These are phyloP conservation scores for Pichia nakasei DNA, from an alignment of 805 yeast genomes.

Conservation along the genomic window DNA sequence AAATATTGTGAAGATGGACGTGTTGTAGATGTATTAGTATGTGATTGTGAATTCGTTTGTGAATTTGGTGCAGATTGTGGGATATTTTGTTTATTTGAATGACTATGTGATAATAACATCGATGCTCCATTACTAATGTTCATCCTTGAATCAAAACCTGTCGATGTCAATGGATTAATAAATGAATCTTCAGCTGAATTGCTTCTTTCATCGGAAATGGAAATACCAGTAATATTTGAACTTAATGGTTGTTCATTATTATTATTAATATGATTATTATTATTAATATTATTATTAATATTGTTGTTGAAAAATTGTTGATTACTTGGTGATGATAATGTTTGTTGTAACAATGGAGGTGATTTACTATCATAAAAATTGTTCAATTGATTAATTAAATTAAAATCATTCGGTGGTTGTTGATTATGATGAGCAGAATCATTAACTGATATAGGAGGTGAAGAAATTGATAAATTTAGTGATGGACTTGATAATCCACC, in stretches of 20 bases:
- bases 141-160: constrained; percentile 5
- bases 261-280: background rate
- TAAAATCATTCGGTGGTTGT: background rate
- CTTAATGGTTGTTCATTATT: constrained; percentile 1
- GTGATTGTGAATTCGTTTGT: background rate
- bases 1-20: constrained; percentile 4
- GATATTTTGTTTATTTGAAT: background rate
- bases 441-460: constrained; percentile 9
- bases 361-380: constrained; percentile 2
- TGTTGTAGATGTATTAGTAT: background rate
- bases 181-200: too few relatives aligned
- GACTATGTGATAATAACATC: constrained; percentile 1
- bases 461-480: constrained; percentile 7
- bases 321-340: constrained; percentile 1
- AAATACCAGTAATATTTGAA: constrained; percentile 2
- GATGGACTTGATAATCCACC: constrained; percentile 6
- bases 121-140: constrained; percentile 1
- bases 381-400: constrained; percentile 1
- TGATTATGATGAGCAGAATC: constrained; percentile 1
- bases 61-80: background rate
- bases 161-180: background rate
- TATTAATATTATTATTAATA: constrained; percentile 1
- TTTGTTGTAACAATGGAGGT: background rate
- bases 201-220: constrained; percentile 1
- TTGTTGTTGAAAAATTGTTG: background rate